Base-by-base conservation (phyloP, 1,284 basidiomycete species). In the Phylloboletellus chloephorus region DNA sequence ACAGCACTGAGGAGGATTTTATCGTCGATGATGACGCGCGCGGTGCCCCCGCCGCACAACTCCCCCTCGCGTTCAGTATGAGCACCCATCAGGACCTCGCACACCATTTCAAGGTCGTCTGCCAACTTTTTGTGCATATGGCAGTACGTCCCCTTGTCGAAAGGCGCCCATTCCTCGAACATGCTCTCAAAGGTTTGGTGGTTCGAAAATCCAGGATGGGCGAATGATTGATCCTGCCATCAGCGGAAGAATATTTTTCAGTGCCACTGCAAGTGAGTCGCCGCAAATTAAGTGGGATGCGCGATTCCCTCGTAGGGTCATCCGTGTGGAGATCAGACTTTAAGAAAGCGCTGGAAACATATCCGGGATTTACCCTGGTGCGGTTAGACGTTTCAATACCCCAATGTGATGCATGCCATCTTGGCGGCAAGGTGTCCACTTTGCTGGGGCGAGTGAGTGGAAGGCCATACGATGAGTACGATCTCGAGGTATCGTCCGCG, bases 101-200 rank as follows among this genome's bases (percentile, higher is more conserved):
- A 11, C 75, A 83, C 48, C 83, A 88, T 45, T 88, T 89, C 72
- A 89, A 88, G 63, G 81, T 87, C 34, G 73, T 92, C 22, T 90
- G 87, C 52, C 89, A 93, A 55, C 75, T 91, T 30, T 82, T 90
- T 51, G 82, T 91, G 3, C 82, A 91, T 50, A 66, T 92, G 29
- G 82, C 83, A 15, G 78, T 88, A 22, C 73, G 67, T 17, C 68
- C 75, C 6, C 57, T 66, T n/a, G 58, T 58, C 6, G 67, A 79
- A 33, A 69, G 85, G 11, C 66, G 64, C 34, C 53, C 64, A 5
- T 81, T 76, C 52, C 76, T 83, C 72, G 57, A 73, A 45, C 57
- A 67, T 25, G 68, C 67, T 31, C 55, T 82, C 37, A 67, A 70
- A 58, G 68, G 86, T 82, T 45, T 57, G 32, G 13, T n/a, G n/a